These are phyloP conservation scores for Besnoitia besnoiti DNA, from an alignment of 169 alveolate species.

Conservation along the genomic window DNA sequence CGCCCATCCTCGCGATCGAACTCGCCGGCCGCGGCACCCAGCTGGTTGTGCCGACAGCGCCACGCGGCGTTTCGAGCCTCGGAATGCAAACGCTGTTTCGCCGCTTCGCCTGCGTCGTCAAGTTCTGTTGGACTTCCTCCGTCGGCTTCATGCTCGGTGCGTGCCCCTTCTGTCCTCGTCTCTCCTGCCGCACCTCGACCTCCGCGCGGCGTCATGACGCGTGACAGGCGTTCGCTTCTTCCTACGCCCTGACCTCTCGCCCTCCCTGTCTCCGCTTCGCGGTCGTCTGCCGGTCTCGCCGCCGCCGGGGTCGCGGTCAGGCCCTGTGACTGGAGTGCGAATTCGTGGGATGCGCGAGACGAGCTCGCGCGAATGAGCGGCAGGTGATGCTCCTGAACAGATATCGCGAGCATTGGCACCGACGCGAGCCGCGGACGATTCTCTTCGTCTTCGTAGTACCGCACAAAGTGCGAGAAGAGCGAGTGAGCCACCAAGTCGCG, in stretches of 20 bases:
- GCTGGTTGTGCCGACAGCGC: too few relatives aligned
- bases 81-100: too few relatives aligned
- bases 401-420: not conserved
- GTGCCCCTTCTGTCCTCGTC: not conserved
- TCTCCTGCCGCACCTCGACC: not conserved
- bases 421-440: not conserved
- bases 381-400: not conserved
- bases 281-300: not conserved
- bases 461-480: conserved; percentile 1
- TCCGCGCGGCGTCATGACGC: too few relatives aligned
- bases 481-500: not conserved
- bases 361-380: too few relatives aligned
- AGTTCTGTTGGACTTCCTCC: too few relatives aligned
- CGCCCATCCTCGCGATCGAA: too few relatives aligned
- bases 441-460: not conserved
- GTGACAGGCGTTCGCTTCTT: too few relatives aligned
- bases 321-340: not conserved
- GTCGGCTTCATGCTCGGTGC: too few relatives aligned
- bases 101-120: too few relatives aligned
- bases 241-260: not conserved
- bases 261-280: not conserved
- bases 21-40: too few relatives aligned
- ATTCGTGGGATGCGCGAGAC: too few relatives aligned
- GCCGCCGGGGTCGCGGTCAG: not conserved
- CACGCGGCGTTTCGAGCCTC: too few relatives aligned